phyloP scores from a whole-genome alignment of 768 basidiomycete genomes.

The Pulveroboletus ravenelii region DNA sequence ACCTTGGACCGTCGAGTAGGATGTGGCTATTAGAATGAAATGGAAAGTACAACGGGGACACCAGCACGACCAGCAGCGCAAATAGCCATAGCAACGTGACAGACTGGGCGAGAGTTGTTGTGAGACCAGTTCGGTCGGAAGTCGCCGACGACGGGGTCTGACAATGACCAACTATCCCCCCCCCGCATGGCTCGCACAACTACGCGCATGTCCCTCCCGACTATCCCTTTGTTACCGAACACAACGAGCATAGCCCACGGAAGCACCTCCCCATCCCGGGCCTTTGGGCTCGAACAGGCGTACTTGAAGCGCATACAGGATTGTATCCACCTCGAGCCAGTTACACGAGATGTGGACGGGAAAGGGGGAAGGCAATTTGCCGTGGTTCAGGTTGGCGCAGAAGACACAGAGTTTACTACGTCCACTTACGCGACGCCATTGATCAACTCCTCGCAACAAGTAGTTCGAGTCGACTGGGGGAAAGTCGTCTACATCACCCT shows the following conservation, averaged over 20 bases:
- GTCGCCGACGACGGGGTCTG: conserved; percentile 14
- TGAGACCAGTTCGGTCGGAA: conserved; percentile 16
- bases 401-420: conserved; percentile 17
- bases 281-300: conserved; percentile 66
- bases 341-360: conserved; percentile 20
- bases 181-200: conserved; percentile 2
- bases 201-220: conserved; percentile 17
- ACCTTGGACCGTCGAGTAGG: conserved; percentile 9
- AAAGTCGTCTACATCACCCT: conserved; percentile 58
- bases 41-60: conserved; percentile 25
- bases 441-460: conserved; percentile 28
- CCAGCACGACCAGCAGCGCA: conserved; percentile 12
- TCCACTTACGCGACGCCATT: conserved; percentile 29
- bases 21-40: conserved; percentile 21
- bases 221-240: conserved; percentile 16
- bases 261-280: conserved; percentile 62
- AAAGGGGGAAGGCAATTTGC: conserved; percentile 26
- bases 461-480: conserved; percentile 51
- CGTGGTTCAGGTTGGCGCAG: conserved; percentile 41
- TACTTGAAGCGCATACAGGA: conserved; percentile 59
- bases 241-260: conserved; percentile 20
- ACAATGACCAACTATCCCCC: conserved; percentile 19
- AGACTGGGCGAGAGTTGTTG: neutral
- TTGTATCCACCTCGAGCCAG: conserved; percentile 42
- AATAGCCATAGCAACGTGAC: conserved; percentile 16